These are phyloP conservation scores for Isatis tinctoria DNA, from an alignment of 345 rosid genomes.

Conservation along the genomic window DNA sequence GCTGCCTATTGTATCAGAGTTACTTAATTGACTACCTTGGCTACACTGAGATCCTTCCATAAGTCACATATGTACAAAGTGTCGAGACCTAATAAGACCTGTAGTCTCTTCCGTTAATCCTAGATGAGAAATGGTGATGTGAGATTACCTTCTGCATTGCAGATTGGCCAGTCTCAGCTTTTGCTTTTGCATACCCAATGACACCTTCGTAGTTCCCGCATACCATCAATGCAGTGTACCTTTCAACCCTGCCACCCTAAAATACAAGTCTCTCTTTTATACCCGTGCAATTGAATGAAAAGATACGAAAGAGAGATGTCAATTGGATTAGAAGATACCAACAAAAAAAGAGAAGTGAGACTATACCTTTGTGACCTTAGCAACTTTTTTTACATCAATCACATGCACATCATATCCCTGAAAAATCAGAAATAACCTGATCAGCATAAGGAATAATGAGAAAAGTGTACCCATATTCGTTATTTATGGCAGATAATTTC, in stretches of 20 bases:
- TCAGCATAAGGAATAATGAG: not conserved
- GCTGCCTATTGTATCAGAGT: not conserved
- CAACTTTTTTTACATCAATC: constrained; percentile 83
- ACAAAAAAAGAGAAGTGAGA: constrained; percentile 10
- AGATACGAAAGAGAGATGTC: not conserved
- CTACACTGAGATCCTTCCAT: not conserved
- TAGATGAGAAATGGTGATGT: constrained; percentile 2
- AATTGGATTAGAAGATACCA: not conserved
- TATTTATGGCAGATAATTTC: not conserved
- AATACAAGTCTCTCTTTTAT: constrained; percentile 16
- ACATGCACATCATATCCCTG: constrained; percentile 93
- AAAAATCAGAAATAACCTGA: not conserved
- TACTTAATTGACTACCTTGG: not conserved
- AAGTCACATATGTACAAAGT: not conserved
- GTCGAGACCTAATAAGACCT: not conserved
- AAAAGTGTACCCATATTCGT: not conserved
- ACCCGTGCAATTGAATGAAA: constrained; percentile 3
- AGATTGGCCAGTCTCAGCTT: constrained; percentile 66
- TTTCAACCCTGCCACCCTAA: constrained; percentile 78
- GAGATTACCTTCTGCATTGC: constrained; percentile 81
- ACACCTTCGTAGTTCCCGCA: constrained; percentile 93
- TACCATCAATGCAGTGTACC: constrained; percentile 76
- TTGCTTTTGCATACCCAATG: constrained; percentile 89
- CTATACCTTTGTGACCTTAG: constrained; percentile 89
- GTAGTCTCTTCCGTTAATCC: not conserved